Base-by-base conservation (phyloP, 441 rosid genomes). In the Flueggea neowawraea region DNA sequence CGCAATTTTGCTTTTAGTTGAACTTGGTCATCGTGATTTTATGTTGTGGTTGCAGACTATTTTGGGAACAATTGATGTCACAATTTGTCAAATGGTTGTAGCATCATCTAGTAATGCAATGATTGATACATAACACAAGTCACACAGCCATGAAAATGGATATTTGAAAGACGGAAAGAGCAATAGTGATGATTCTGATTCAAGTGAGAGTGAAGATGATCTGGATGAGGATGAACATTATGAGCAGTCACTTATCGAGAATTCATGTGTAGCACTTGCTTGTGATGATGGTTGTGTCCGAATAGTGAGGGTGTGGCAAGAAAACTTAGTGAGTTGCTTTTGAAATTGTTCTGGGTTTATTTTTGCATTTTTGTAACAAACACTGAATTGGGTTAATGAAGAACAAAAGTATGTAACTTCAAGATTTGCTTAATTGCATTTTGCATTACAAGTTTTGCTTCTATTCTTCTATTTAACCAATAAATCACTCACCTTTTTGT, bases 51-150 rank as follows among this genome's bases (percentile, higher is more conserved):
- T 68, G 28, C 85, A 91, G 98, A 80, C 76, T 76, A 90, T 84
- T 32, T 68, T 95, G 55, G 87, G 86, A 63, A 79, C 96, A 9
- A 84, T 76, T 70, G 98, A 91, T 55, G 84, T 85, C 52, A 85
- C 98, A 49, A 90, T 95, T 68, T 95, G 98, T 97, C 97, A 91
- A 74, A 88, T 91, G 84, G 93, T 95, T 48, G 75, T 85, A 43
- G 79, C 91, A 12, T 95, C 93, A 2, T 31, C 58, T 52, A 50
- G 44, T 57, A 54, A 66, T 68, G 28, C 22, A 6, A 72, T 50
- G 13, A 10, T 16, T 52, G 57, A 68, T 57, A 31, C 78, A 65
- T 85, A 71, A 67, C 54, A 54, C 45, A 71, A 64, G 66, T 32
- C 77, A 54, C 75, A 54, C 50, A 71, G 62, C 58, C 67, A 75